Percentiles rank a stretch among this genome's conserved stretches.
phyloP scores from a whole-genome alignment of 805 yeast genomes.

The Hanseniaspora taiwanica region DNA sequence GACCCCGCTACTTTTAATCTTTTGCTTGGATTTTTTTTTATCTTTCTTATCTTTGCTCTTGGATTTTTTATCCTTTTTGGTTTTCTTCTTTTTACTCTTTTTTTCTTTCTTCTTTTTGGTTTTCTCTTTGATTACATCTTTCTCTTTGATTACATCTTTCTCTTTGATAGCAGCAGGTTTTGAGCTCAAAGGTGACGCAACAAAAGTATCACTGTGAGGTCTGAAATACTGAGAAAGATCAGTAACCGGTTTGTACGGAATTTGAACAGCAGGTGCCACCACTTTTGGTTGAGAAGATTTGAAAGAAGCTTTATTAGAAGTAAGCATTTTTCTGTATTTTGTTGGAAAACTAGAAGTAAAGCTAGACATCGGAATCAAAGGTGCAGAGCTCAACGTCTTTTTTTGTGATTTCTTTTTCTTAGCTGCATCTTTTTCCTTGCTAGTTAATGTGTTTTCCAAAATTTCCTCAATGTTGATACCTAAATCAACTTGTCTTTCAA shows the following conservation, averaged over 20 bases:
- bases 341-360: slow-evolving; percentile 8
- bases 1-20: no score
- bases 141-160: slow-evolving; percentile 5
- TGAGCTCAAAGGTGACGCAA: slow-evolving; percentile 3
- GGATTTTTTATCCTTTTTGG: not conserved
- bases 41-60: slow-evolving; percentile 1
- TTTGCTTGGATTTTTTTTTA: not conserved
- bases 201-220: slow-evolving; percentile 8
- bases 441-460: slow-evolving; percentile 3
- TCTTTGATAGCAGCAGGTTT: slow-evolving; percentile 4
- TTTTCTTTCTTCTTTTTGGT: slow-evolving; percentile 12
- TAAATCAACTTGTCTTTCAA: slow-evolving; percentile 5
- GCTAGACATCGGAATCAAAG: slow-evolving; percentile 7
- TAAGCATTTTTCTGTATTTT: slow-evolving; percentile 11
- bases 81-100: slow-evolving; percentile 1
- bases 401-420: not conserved
- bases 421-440: slow-evolving; percentile 1
- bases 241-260: slow-evolving; percentile 18
- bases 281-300: not conserved
- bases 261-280: slow-evolving; percentile 11
- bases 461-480: slow-evolving; percentile 9
- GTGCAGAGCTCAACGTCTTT: not conserved
- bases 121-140: slow-evolving; percentile 6
- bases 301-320: not conserved
- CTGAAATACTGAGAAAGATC: slow-evolving; percentile 12